A percentile compares a stretch with the other conserved stretches of the same genome.
These are phyloP conservation scores for Yamadazyma epiphylla DNA, from an alignment of 1,139 yeast species.

Conservation along the genomic window DNA sequence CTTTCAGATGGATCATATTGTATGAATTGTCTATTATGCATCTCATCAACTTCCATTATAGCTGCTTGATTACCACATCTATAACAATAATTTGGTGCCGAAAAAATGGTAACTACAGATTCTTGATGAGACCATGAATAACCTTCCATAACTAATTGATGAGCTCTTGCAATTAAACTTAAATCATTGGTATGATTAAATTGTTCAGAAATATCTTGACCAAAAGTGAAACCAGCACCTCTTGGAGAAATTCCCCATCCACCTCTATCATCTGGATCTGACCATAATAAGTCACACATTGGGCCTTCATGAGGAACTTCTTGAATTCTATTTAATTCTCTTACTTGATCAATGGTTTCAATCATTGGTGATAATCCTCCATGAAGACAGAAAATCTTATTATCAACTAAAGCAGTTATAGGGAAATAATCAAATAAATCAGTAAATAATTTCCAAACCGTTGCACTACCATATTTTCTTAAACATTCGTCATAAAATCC, in stretches of 20 bases:
- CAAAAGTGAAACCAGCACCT: conserved; percentile 89
- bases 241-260: conserved; percentile 98
- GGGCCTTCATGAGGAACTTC: conserved; percentile 99
- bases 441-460: conserved; percentile 79
- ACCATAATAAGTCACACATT: conserved; percentile 96
- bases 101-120: conserved; percentile 95
- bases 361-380: conserved; percentile 96
- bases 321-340: conserved; percentile 81
- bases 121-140: conserved; percentile 75
- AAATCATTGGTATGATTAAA: conserved; percentile 87
- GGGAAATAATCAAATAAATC: conserved; percentile 91
- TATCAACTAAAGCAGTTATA: conserved; percentile 88
- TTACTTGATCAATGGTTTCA: conserved; percentile 82
- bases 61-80: conserved; percentile 99
- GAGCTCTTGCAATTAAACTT: conserved; percentile 91
- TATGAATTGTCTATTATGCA: conserved; percentile 80
- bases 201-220: conserved; percentile 50
- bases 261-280: conserved; percentile 94
- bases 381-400: conserved; percentile 88
- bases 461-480: conserved; percentile 91
- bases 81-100: conserved; percentile 96
- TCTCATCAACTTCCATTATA: conserved; percentile 96
- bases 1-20: conserved; percentile 94
- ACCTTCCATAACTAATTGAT: conserved; percentile 98
- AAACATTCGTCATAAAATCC: conserved; percentile 98